phyloP scores from a whole-genome alignment of 1,139 yeast species.

The Kluyveromyces marxianus region DNA sequence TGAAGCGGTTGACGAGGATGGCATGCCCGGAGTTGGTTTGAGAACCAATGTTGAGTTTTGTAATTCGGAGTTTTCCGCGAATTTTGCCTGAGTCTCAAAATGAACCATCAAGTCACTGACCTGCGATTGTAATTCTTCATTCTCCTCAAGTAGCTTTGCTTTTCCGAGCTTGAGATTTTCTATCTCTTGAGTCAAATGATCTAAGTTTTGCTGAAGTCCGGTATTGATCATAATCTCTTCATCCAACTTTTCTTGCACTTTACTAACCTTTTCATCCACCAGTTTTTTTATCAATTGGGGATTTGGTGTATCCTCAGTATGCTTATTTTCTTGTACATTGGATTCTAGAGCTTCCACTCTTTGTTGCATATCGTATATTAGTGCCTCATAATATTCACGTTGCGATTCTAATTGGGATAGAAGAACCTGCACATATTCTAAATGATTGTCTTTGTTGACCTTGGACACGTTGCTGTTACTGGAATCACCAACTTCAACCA shows the following conservation, averaged over 20 bases:
- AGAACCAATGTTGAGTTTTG: slow-evolving; percentile 60
- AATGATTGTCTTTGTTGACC: slow-evolving; percentile 49
- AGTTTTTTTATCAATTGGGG: slow-evolving; percentile 24
- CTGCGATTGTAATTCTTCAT: slow-evolving; percentile 56
- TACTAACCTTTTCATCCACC: slow-evolving; percentile 6
- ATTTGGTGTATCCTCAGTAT: slow-evolving; percentile 9
- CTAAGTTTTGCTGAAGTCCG: slow-evolving; percentile 52
- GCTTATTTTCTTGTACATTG: background rate
- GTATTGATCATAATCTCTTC: slow-evolving; percentile 49
- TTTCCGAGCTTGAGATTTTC: slow-evolving; percentile 26
- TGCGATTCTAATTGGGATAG: slow-evolving; percentile 85
- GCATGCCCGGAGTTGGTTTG: slow-evolving; percentile 12
- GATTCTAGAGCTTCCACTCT: slow-evolving; percentile 23
- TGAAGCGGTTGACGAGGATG: slow-evolving; percentile 5
- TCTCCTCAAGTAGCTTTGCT: slow-evolving; percentile 31
- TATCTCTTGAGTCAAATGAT: slow-evolving; percentile 37
- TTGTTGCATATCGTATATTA: slow-evolving; percentile 34
- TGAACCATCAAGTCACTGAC: slow-evolving; percentile 76
- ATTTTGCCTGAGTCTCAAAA: slow-evolving; percentile 64
- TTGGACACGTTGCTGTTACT: slow-evolving; percentile 30
- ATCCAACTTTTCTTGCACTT: slow-evolving; percentile 30
- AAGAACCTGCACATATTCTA: slow-evolving; percentile 73
- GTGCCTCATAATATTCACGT: slow-evolving; percentile 70
- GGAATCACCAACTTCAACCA: slow-evolving; percentile 53
- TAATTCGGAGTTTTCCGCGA: slow-evolving; percentile 63